Evolutionary conservation across 208 protist species (phyloP).

Genomic region (Leishmania major): DNA sequence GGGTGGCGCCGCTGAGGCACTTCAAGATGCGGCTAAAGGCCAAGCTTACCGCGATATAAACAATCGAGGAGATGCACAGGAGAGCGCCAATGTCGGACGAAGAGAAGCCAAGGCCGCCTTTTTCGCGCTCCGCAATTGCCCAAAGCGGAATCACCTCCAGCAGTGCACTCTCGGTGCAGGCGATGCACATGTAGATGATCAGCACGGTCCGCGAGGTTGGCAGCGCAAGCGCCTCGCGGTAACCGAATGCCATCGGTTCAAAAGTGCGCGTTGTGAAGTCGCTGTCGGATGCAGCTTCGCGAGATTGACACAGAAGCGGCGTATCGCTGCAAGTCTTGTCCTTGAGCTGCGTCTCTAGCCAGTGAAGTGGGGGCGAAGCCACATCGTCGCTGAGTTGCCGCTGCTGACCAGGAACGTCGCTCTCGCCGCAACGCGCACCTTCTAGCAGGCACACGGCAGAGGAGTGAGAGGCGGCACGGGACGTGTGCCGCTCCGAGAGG

Average conservation of each 20-base stretch:
- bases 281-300: background rate
- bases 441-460: background rate
- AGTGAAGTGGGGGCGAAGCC: background rate
- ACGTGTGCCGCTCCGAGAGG: background rate
- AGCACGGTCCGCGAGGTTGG: conserved; percentile 41
- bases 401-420: background rate
- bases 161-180: conserved; percentile 48
- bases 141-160: conserved; percentile 61
- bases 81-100: conserved; percentile 47
- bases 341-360: background rate
- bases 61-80: conserved; percentile 50
- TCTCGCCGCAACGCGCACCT: conserved; percentile 20
- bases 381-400: background rate
- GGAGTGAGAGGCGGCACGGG: background rate
- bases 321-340: background rate
- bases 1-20: conserved; percentile 24
- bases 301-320: background rate
- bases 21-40: conserved; percentile 37
- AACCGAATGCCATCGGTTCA: conserved; percentile 39
- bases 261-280: background rate
- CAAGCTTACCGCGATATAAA: conserved; percentile 50
- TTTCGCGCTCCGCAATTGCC: conserved; percentile 47
- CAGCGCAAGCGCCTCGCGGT: conserved; percentile 47
- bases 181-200: conserved; percentile 70
- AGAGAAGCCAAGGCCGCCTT: conserved; percentile 47